Conservation (phyloP, 192 early-diverging fungal genomes). For the Rhizophagus prolifer region DNA sequence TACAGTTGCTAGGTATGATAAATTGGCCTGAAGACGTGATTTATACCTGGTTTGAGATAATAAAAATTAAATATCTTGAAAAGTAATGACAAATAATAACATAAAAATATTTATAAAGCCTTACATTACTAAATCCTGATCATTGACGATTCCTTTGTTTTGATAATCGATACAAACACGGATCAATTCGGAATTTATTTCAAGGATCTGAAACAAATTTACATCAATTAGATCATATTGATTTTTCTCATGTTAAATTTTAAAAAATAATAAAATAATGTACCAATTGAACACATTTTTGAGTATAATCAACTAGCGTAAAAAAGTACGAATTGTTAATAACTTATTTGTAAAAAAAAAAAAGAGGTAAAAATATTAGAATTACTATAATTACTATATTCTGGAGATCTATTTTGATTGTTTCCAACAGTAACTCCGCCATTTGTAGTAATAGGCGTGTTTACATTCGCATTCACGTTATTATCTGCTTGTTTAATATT, state of each 20-base stretch:
- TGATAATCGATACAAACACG: constrained; percentile 32
- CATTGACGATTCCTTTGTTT: not conserved
- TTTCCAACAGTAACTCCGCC: not conserved
- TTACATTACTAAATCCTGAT: constrained; percentile 7
- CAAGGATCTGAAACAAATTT: constrained; percentile 18
- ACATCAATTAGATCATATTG: not conserved
- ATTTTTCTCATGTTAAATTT: not conserved
- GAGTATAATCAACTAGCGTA: constrained; percentile 24
- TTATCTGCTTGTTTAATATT: not conserved
- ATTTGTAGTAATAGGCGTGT: not conserved
- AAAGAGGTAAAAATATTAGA: not conserved
- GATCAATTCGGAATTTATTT: constrained; percentile 25
- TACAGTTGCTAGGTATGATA: constrained; percentile 25
- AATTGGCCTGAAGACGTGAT: constrained; percentile 21
- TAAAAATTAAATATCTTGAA: not conserved
- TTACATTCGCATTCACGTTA: not conserved
- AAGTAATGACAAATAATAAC: not conserved
- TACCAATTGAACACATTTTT: constrained; percentile 31
- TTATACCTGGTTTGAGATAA: constrained; percentile 5
- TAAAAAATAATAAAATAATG: not conserved
- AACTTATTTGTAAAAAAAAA: not conserved
- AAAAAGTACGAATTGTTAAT: not conserved
- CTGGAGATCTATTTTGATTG: not conserved
- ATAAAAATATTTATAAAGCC: not conserved
- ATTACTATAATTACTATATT: not conserved